Conservation (phyloP, 371 early-diverging fungal species). For the Blakeslea trispora region DNA sequence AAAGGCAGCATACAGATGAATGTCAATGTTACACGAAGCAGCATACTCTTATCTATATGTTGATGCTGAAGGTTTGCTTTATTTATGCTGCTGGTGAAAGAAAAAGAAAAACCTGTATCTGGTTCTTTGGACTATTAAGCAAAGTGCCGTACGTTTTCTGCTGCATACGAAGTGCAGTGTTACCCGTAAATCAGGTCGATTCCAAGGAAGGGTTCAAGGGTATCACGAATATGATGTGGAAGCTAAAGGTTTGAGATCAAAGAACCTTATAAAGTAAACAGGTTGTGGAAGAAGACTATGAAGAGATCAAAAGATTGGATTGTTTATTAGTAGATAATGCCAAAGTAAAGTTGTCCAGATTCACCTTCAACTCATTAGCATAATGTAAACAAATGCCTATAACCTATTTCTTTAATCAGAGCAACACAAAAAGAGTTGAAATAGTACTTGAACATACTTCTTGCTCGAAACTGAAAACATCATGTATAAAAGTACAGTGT, state of each 20-base stretch:
- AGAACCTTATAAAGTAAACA: too few species aligned
- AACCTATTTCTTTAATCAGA: too few species aligned
- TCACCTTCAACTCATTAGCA: too few species aligned
- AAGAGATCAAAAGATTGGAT: too few species aligned
- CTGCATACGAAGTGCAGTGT: conserved; percentile 10
- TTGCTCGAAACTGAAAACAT: too few species aligned
- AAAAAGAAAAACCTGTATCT: conserved; percentile 18
- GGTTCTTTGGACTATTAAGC: conserved; percentile 21
- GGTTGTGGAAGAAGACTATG: too few species aligned
- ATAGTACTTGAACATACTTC: too few species aligned
- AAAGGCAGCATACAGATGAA: conserved; percentile 14
- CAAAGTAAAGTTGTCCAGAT: too few species aligned
- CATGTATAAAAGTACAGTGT: too few species aligned
- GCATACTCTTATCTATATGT: conserved; percentile 10
- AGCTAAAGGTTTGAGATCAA: conserved; percentile 23
- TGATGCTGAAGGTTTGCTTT: conserved; percentile 20
- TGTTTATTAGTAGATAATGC: too few species aligned
- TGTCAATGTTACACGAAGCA: conserved; percentile 14
- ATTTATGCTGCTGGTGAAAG: conserved; percentile 21
- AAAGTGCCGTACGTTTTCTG: conserved; percentile 13
- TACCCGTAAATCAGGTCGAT: conserved; percentile 12
- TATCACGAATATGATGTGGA: conserved; percentile 22
- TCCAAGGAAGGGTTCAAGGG: conserved; percentile 12
- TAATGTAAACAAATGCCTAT: too few species aligned
- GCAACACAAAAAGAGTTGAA: too few species aligned